These are phyloP conservation scores for Aegilops sharonensis DNA, from an alignment of 176 grass and related monocot species.

Conservation along the genomic window DNA sequence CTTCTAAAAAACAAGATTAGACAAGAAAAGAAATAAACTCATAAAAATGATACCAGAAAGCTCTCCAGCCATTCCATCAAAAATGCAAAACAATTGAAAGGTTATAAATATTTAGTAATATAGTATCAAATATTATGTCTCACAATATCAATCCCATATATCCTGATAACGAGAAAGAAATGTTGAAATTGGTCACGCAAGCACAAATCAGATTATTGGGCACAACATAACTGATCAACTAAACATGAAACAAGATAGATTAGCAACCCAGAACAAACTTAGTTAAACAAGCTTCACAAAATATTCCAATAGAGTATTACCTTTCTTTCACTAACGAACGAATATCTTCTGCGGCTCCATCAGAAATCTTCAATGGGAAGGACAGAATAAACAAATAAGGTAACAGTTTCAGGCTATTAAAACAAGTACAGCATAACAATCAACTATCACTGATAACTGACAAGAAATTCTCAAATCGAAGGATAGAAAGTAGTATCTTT, in stretches of 20 bases:
- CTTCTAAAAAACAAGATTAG: neutral
- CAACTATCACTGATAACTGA: neutral
- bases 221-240: neutral
- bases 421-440: conserved; percentile 15
- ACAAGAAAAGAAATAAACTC: conserved; percentile 6
- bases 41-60: conserved; percentile 6
- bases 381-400: conserved; percentile 23
- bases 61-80: conserved; percentile 6
- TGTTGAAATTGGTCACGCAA: conserved; percentile 14
- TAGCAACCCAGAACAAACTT: conserved; percentile 1
- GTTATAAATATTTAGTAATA: neutral
- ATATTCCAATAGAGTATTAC: conserved; percentile 40
- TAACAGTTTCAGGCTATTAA: conserved; percentile 9
- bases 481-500: neutral
- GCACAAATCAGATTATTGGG: neutral
- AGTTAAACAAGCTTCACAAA: conserved; percentile 4
- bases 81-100: neutral
- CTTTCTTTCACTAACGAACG: conserved; percentile 87
- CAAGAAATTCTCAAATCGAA: neutral
- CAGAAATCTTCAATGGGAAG: conserved; percentile 70
- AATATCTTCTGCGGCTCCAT: conserved; percentile 75
- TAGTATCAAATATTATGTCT: conserved; percentile 2
- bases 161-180: conserved; percentile 3
- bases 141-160: conserved; percentile 10
- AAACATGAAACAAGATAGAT: conserved; percentile 22